Conservation (phyloP, 2,329 filamentous ascomycete genomes). For the Claviceps citrina region DNA sequence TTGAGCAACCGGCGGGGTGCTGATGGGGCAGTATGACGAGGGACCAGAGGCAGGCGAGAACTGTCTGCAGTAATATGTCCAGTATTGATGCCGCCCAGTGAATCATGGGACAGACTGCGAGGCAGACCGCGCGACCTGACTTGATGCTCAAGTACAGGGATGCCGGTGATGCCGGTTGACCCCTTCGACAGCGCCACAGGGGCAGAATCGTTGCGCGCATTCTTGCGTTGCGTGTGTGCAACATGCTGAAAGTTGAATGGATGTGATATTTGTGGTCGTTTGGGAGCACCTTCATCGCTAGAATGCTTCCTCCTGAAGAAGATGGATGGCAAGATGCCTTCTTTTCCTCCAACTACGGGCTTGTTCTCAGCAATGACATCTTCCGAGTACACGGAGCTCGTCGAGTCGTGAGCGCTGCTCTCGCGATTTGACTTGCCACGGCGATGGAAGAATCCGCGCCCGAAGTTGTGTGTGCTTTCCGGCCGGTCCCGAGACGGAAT, state of each 20-base stretch:
- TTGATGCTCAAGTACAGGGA: neutral
- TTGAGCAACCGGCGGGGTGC: constrained; percentile 24
- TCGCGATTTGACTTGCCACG: constrained; percentile 34
- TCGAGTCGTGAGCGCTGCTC: constrained; percentile 31
- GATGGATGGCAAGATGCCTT: constrained; percentile 33
- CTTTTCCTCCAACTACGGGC: constrained; percentile 19
- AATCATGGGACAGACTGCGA: constrained; percentile 17
- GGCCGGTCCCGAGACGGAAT: constrained; percentile 38
- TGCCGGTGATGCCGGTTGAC: neutral
- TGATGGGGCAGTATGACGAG: constrained; percentile 11
- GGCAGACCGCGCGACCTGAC: neutral
- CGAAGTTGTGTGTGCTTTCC: constrained; percentile 44
- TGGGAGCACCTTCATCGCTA: constrained; percentile 20
- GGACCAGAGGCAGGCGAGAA: constrained; percentile 8
- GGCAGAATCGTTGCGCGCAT: constrained; percentile 22
- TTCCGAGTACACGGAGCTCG: constrained; percentile 33
- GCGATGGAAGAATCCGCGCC: constrained; percentile 43
- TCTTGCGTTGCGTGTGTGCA: constrained; percentile 39
- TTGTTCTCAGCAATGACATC: constrained; percentile 25
- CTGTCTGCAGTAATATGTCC: neutral
- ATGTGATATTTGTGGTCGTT: constrained; percentile 40
- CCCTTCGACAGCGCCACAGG: neutral
- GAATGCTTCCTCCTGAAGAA: constrained; percentile 34
- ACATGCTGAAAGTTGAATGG: constrained; percentile 55
- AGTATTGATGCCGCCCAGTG: constrained; percentile 8